Percentiles rank a stretch among this genome's conserved stretches.
These are phyloP conservation scores for Scenedesmus sp. DNA, from an alignment of 163 green algal genomes.

Conservation along the genomic window DNA sequence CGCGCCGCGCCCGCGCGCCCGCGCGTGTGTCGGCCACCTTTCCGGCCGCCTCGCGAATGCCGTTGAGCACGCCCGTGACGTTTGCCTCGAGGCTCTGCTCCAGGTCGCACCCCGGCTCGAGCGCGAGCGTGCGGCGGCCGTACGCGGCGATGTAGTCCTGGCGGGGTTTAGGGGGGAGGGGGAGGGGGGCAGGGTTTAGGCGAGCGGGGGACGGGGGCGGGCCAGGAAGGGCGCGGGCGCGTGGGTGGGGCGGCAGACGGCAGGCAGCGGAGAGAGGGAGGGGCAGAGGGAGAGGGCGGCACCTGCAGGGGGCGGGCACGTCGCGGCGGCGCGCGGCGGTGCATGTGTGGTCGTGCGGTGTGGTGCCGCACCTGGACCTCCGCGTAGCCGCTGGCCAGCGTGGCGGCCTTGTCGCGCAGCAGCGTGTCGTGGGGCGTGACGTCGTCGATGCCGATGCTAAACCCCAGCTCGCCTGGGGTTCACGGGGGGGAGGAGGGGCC, in stretches of 20 bases:
- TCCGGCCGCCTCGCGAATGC: constrained; percentile 91
- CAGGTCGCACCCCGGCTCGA: constrained; percentile 87
- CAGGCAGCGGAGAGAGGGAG: not conserved
- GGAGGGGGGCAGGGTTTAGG: too few relatives aligned
- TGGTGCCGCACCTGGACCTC: constrained; percentile 20
- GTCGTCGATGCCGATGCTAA: constrained; percentile 95
- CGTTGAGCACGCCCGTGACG: constrained; percentile 92
- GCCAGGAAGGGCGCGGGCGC: not conserved
- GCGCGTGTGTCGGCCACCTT: too few relatives aligned
- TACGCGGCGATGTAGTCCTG: constrained; percentile 46
- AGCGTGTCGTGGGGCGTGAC: constrained; percentile 83
- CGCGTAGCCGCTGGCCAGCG: constrained; percentile 78
- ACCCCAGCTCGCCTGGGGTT: too few relatives aligned
- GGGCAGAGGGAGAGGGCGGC: not conserved
- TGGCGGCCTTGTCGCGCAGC: constrained; percentile 64
- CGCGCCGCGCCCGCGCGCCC: not conserved
- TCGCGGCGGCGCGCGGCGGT: not conserved
- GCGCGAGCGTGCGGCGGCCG: constrained; percentile 75
- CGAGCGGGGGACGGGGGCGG: too few relatives aligned
- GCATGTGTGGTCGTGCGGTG: too few relatives aligned
- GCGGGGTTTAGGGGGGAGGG: too few relatives aligned
- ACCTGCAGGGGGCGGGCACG: not conserved
- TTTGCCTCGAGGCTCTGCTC: constrained; percentile 87
- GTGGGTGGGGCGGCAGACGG: not conserved
- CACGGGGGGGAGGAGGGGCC: too few relatives aligned